These are phyloP conservation scores for Hyphopichia fennica DNA, from an alignment of 1,139 yeast genomes.

Conservation along the genomic window DNA sequence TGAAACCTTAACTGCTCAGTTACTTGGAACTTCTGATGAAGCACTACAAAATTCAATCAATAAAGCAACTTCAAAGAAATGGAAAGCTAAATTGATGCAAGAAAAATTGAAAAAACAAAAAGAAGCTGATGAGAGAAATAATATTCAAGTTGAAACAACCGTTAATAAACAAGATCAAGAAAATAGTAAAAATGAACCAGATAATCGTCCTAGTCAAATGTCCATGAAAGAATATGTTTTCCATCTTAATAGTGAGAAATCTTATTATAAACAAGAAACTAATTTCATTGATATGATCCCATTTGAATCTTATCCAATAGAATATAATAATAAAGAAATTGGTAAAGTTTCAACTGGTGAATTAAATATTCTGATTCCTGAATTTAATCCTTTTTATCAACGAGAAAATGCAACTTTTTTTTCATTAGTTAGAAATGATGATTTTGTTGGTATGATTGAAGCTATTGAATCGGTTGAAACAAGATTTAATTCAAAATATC, in stretches of 20 bases:
- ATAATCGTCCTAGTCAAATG: neutral
- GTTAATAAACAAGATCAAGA: neutral
- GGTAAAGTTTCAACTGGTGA: constrained; percentile 5
- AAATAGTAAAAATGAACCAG: neutral
- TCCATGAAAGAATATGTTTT: constrained; percentile 3
- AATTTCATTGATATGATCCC: constrained; percentile 5
- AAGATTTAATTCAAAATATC: constrained; percentile 60
- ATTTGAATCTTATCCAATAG: constrained; percentile 4
- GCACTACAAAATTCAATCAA: too few relatives aligned
- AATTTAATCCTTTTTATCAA: constrained; percentile 1
- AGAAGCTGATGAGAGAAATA: neutral
- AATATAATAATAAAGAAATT: constrained; percentile 6
- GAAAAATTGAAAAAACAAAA: neutral
- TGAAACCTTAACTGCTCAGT: neutral
- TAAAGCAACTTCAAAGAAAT: too few relatives aligned
- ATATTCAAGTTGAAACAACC: neutral
- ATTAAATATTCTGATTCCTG: neutral
- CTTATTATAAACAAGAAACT: neutral
- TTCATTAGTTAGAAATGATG: constrained; percentile 67
- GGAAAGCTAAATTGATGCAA: neutral
- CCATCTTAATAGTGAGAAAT: neutral
- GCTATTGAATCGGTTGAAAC: constrained; percentile 65
- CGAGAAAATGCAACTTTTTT: constrained; percentile 60
- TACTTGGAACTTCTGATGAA: too few relatives aligned
- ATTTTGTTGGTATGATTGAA: constrained; percentile 51